Conservation (phyloP, 257 asterid species). For the Capsicum pubescens region DNA sequence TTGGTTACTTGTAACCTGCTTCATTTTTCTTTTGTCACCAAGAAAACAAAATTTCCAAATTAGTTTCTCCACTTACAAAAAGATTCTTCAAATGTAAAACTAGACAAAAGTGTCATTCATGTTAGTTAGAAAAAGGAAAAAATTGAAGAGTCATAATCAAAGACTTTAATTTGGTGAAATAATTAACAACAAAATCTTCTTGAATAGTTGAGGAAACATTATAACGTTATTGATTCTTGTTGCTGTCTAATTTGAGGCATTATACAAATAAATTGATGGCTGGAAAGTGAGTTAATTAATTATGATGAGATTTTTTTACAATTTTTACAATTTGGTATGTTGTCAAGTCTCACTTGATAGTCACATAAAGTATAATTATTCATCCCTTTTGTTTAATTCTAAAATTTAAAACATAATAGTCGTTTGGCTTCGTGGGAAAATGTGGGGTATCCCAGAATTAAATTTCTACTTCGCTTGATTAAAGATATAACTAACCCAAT, state of each 20-base stretch:
- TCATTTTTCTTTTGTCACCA: not conserved
- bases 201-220: not conserved
- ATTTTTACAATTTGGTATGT: not conserved
- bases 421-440: not conserved
- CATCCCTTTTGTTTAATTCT: not conserved
- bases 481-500: not conserved
- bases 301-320: not conserved
- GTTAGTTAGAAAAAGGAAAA: not conserved
- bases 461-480: too few species aligned
- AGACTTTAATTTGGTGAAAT: not conserved
- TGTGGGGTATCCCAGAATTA: too few species aligned
- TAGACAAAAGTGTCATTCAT: conserved; percentile 9
- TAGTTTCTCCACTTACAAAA: not conserved
- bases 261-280: not conserved
- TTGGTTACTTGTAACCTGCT: not conserved
- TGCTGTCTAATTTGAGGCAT: conserved; percentile 10
- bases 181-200: not conserved
- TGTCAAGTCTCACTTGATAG: not conserved
- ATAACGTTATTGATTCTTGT: not conserved
- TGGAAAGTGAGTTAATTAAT: not conserved
- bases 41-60: not conserved
- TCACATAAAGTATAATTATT: not conserved
- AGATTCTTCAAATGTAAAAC: not conserved
- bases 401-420: not conserved
- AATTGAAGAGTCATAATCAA: not conserved